Conservation (phyloP, 2,329 filamentous ascomycete genomes). For the Metarhizium rileyi region DNA sequence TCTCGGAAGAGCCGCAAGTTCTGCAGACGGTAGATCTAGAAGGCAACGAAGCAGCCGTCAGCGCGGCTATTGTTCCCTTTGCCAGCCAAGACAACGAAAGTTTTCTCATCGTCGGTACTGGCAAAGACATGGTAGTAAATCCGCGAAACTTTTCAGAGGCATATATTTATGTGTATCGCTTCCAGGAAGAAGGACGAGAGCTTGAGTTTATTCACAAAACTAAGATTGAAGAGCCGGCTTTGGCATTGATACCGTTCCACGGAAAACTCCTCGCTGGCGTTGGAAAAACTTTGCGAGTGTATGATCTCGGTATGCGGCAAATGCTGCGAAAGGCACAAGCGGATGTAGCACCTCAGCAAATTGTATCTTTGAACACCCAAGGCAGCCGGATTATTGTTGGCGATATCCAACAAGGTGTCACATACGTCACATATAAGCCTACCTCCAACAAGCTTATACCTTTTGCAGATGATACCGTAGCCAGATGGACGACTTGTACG, state of each 20-base stretch:
- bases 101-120: slow-evolving; percentile 90
- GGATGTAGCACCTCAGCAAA: slow-evolving; percentile 68
- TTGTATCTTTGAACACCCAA: slow-evolving; percentile 81
- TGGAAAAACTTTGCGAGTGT: slow-evolving; percentile 72
- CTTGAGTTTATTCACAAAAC: slow-evolving; percentile 97
- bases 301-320: slow-evolving; percentile 88
- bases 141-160: slow-evolving; percentile 69
- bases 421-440: slow-evolving; percentile 87
- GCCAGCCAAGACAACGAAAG: slow-evolving; percentile 79
- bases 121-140: slow-evolving; percentile 75
- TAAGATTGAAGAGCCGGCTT: slow-evolving; percentile 77
- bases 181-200: slow-evolving; percentile 76
- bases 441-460: slow-evolving; percentile 86
- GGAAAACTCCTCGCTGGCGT: slow-evolving; percentile 81
- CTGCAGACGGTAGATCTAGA: slow-evolving; percentile 72
- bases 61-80: slow-evolving; percentile 75
- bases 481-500: slow-evolving; percentile 83
- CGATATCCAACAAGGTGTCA: slow-evolving; percentile 86
- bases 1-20: slow-evolving; percentile 58
- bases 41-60: slow-evolving; percentile 87
- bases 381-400: slow-evolving; percentile 86
- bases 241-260: slow-evolving; percentile 88
- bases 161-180: slow-evolving; percentile 86
- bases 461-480: slow-evolving; percentile 82
- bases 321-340: slow-evolving; percentile 86